Base-by-base conservation (phyloP, 345 rosid species). In the Turritis glabra region DNA sequence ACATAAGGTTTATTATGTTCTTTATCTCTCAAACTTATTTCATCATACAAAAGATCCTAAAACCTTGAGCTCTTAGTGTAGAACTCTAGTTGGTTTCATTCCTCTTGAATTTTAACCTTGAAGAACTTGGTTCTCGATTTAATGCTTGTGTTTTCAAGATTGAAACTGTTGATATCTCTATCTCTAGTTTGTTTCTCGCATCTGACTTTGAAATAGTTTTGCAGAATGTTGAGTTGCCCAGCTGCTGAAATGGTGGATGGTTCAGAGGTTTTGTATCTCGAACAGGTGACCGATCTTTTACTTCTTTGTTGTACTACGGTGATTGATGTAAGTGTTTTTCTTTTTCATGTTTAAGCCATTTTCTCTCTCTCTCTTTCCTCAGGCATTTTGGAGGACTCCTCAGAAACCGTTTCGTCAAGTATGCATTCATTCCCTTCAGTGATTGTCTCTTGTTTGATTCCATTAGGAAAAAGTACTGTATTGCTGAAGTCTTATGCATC, bases 191-290 rank as follows among this genome's bases (percentile, higher is more conserved):
- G 53, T 30, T 52, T 72, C 3, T n/a, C 7, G 35, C 3, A 26
- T 35, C 78, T 75, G 53, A 66, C 25, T 47, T 59, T 67, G 46
- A n/a, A 59, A 19, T 58, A 38, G 68, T 23, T 69, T 6, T 78
- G 82, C 87, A 92, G 98, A 82, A 79, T 85, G 85, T 79, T 86
- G 53, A 82, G 88, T 4, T 90, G 95, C 73, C 92, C 98, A 1
- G 97, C 97, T 40, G 93, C 97, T 21, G 97, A 90, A 54, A 84
- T 90, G 98, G 94, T 84, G 62, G 96, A 89, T 86, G 96, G 94
- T 78, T 88, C 92, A 8, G 88, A 87, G 78, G 85, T 85, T 80
- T 83, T 89, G 71, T 90, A 89, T 78, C 80, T 87, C 5, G 95
- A 93, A 73, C 97, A 89, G 77, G 97, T 89, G 41, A 41, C 10